Base-by-base conservation (phyloP, 1,284 basidiomycete species). In the Ceratorhiza oryzae-sativae region DNA sequence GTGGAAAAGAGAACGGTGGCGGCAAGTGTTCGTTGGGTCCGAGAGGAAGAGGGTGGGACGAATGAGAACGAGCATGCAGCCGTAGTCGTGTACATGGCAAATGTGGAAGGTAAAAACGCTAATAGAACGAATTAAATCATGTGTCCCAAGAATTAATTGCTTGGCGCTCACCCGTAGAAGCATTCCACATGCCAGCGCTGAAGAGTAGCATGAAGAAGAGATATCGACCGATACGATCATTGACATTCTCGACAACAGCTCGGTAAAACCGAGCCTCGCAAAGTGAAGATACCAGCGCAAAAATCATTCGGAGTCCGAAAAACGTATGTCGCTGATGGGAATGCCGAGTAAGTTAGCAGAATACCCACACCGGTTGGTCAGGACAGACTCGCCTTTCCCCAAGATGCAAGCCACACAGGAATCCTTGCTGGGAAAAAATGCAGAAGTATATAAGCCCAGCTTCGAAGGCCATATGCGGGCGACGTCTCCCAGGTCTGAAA, bases 401-500 rank as follows among this genome's bases (percentile, higher is more conserved):
- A 73, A 9, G 78, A 75, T 34, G 82, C 76, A 15, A 82, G 68
- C 49, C 73, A 73, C 30, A 60, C 42, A 23, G 68, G 68, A 34
- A 61, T 23, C 20, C 56, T 71, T 10, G 48, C 46, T 46, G 70
- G 71, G 8, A 72, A 25, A 20, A 87, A 78, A 81, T 95, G 94
- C 15, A 96, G 78, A 41, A 94, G 79, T 72, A 97, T 86, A 80
- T 98, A 99, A 9, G 94, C 88, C 95, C 95, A 99, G 75, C 93
- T 96, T 73, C 97, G 85, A 75, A 99, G 90, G 5, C 95, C 90
- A 79, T 91, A 98, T 71, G 87, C 82, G 5, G 97, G 95, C 10
- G 95, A 93, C 6, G 94, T 90, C 79, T 99, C 97, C 97, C 97
- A 99, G 0, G 97, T 98, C 81, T 99, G 95, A 80, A 99, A 98